Percentiles rank a stretch among this genome's conserved stretches.
Conservation (phyloP, 192 early-diverging fungal species). For the Entomortierella parvispora region DNA sequence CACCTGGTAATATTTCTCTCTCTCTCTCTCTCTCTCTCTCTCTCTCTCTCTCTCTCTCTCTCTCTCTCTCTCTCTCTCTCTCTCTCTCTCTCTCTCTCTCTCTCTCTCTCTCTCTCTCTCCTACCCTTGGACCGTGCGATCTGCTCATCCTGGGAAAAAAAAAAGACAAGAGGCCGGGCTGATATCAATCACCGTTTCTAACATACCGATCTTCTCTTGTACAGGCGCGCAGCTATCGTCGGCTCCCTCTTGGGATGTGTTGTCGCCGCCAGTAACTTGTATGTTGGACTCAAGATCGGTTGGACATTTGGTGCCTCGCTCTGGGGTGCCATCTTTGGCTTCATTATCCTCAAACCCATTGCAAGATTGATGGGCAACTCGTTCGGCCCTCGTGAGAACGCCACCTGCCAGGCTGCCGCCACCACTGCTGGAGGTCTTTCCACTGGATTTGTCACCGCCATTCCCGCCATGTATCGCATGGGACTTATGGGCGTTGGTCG, state of each 20-base stretch:
- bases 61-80: neutral
- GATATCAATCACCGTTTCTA: no score
- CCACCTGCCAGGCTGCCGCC: slow-evolving; percentile 73
- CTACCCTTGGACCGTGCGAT: no score
- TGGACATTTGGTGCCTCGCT: slow-evolving; percentile 67
- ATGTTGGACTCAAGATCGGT: slow-evolving; percentile 73
- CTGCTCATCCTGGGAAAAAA: no score
- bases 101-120: neutral
- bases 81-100: neutral
- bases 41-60: neutral
- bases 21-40: neutral
- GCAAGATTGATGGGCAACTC: slow-evolving; percentile 55
- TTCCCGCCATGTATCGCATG: slow-evolving; percentile 76
- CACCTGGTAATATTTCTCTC: slow-evolving; percentile 22
- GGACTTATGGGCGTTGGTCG: slow-evolving; percentile 57
- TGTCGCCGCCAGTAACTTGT: slow-evolving; percentile 74
- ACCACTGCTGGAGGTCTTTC: slow-evolving; percentile 75
- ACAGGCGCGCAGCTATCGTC: slow-evolving; percentile 66
- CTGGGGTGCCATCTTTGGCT: slow-evolving; percentile 65
- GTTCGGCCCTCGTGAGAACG: slow-evolving; percentile 76
- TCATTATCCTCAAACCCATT: slow-evolving; percentile 69
- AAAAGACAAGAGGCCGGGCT: no score
- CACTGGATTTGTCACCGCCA: slow-evolving; percentile 70
- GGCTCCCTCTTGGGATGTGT: slow-evolving; percentile 70
- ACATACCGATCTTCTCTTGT: neutral